Percentiles rank a stretch among this genome's conserved stretches.
These are phyloP conservation scores for Ophiostoma australiae DNA, from an alignment of 2,329 filamentous ascomycete genomes.

Conservation along the genomic window DNA sequence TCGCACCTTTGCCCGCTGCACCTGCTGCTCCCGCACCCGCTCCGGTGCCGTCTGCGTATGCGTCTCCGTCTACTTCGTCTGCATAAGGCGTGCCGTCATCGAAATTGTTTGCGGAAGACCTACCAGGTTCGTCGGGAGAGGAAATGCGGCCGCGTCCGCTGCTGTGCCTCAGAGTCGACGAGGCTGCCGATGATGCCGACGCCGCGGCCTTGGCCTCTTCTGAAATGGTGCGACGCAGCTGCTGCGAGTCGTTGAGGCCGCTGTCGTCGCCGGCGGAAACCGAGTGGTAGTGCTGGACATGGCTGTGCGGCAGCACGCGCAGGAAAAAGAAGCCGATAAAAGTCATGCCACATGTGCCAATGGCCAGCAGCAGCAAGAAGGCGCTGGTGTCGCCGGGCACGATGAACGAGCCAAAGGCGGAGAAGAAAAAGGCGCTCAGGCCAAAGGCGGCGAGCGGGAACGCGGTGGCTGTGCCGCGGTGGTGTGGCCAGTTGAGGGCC, in stretches of 20 bases:
- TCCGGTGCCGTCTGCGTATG: background rate
- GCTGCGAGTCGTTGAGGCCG: constrained; percentile 37
- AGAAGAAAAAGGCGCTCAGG: constrained; percentile 94
- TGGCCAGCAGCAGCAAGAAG: constrained; percentile 74
- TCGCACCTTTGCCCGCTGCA: background rate
- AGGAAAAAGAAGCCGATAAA: constrained; percentile 81
- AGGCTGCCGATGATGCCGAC: constrained; percentile 30
- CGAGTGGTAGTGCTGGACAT: constrained; percentile 47
- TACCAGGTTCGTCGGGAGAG: constrained; percentile 59
- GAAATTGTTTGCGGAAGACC: constrained; percentile 40
- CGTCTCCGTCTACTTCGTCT: constrained; percentile 13
- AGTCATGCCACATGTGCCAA: constrained; percentile 71
- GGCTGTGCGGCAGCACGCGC: constrained; percentile 60
- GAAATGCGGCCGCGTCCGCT: background rate
- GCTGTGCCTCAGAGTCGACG: constrained; percentile 29
- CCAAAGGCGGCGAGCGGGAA: constrained; percentile 92
- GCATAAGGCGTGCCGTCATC: constrained; percentile 19
- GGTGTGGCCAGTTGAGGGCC: constrained; percentile 84
- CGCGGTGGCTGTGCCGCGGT: constrained; percentile 88
- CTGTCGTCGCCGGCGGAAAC: constrained; percentile 37
- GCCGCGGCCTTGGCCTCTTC: constrained; percentile 38
- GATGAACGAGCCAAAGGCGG: constrained; percentile 66
- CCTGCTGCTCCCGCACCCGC: background rate
- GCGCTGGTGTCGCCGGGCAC: constrained; percentile 79
- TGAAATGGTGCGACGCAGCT: constrained; percentile 41